Evolutionary conservation across 1,139 yeast genomes (phyloP).

Genomic region (Nakaseomyces delphensis): DNA sequence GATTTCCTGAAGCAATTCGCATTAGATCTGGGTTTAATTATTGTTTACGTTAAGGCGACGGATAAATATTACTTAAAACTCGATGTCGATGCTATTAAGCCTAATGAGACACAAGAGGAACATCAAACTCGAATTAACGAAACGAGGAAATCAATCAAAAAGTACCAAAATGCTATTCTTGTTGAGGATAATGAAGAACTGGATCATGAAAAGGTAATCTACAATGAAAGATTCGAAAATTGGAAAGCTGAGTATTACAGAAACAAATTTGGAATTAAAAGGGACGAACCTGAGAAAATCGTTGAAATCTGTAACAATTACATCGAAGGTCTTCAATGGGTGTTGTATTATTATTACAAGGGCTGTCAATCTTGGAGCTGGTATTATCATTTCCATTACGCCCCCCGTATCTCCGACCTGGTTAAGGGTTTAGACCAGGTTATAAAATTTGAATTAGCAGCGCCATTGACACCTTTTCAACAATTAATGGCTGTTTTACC

Average conservation of each 20-base stretch:
- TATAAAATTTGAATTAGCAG: constrained; percentile 57
- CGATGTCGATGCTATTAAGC: constrained; percentile 68
- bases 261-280: constrained; percentile 56
- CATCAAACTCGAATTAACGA: constrained; percentile 40
- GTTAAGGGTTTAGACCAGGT: constrained; percentile 55
- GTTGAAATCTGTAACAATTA: constrained; percentile 67
- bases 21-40: constrained; percentile 54
- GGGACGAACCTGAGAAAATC: constrained; percentile 49
- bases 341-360: constrained; percentile 74
- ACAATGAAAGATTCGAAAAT: constrained; percentile 59
- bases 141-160: constrained; percentile 42
- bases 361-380: constrained; percentile 95
- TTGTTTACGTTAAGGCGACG: constrained; percentile 51
- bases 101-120: constrained; percentile 56
- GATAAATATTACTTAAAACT: constrained; percentile 49
- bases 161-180: constrained; percentile 64
- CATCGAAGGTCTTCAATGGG: constrained; percentile 95
- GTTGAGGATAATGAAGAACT: constrained; percentile 54
- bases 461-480: constrained; percentile 86
- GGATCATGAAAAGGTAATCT: constrained; percentile 54
- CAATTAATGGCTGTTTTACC: constrained; percentile 98
- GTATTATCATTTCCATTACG: constrained; percentile 81
- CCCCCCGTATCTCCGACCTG: constrained; percentile 89
- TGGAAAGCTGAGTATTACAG: constrained; percentile 85
- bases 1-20: constrained; percentile 57